Base-by-base conservation (phyloP, 768 basidiomycete species). In the Boletus coccyginus region DNA sequence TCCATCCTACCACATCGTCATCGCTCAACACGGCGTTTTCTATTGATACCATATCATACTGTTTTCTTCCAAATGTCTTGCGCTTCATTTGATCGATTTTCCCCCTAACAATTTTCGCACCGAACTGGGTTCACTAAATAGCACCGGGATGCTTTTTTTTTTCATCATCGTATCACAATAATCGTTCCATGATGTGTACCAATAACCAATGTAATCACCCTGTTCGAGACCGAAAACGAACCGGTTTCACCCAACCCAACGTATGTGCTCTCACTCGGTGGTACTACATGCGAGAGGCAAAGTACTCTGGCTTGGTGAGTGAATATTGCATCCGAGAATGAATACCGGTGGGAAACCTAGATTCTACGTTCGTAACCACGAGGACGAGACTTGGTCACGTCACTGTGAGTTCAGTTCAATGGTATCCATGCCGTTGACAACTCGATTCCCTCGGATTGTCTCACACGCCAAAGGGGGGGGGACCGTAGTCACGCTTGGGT, bases 121-220 rank as follows among this genome's bases (percentile, higher is more conserved):
- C 11, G 51, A 65, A 51, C 48, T 61, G 62, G 27, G 21, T 53
- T 53, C 50, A 35, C 44, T 36, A 56, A 50, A 50, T 47, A 47
- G 58, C 45, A 17, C 51, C 50, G 48, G 58, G 53, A 61, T 33
- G 46, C 42, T 48, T 51, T 52, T 17, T 3, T 35, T 40, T 41
- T 42, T 21, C 6, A 55, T 48, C 44, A 33, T 24, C 33, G 5
- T 32, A 49, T 54, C 45, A 19, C 41, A 14, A 46, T 32, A 39
- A 38, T 46, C 7, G 2, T 38, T 21, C 51, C 53, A 58, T 29
- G 41, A 62, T 40, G 13, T 51, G 57, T 60, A 58, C 44, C 36
- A 5, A 36, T 56, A 49, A 24, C 16, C 53, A 56, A 38, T 50
- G 29, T 42, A 44, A 50, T 21, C 14, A 16, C 9, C 5, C 39